These are phyloP conservation scores for Rosa chinensis DNA, from an alignment of 306 rosid species.

Conservation along the genomic window DNA sequence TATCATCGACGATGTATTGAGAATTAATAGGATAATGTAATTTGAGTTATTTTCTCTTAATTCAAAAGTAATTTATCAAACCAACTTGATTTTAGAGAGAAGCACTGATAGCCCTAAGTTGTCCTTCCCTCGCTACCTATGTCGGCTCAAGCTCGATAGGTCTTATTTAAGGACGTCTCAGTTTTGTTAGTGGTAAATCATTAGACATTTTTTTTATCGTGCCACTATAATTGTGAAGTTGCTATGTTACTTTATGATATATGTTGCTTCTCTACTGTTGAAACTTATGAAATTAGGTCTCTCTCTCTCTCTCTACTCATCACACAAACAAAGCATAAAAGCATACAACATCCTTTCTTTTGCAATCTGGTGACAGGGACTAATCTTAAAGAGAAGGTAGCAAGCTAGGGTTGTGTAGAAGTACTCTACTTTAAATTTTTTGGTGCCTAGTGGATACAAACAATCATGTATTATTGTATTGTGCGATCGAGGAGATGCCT, in stretches of 20 bases:
- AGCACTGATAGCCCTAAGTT: neutral
- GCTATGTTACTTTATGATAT: neutral
- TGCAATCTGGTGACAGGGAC: constrained; percentile 51
- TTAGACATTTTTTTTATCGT: neutral
- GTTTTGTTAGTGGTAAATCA: neutral
- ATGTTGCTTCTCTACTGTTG: neutral
- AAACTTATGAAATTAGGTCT: constrained; percentile 1
- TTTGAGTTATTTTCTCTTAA: too few relatives aligned
- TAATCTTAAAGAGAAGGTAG: constrained; percentile 31
- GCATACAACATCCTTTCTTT: constrained; percentile 6
- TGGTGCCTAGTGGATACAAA: constrained; percentile 19
- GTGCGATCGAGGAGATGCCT: constrained; percentile 22
- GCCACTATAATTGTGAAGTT: neutral
- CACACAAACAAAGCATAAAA: constrained; percentile 3
- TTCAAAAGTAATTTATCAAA: neutral
- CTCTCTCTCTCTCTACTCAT: neutral
- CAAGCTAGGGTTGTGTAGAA: constrained; percentile 9
- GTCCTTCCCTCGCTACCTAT: neutral
- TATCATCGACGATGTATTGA: neutral
- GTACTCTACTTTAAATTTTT: neutral
- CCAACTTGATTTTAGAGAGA: neutral
- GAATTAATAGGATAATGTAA: neutral
- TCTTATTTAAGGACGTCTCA: too few relatives aligned
- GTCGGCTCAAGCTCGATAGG: too few relatives aligned
- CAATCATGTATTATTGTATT: constrained; percentile 7